A percentile compares a stretch with the other conserved stretches of the same genome.
These are phyloP conservation scores for Macrotyloma uniflorum DNA, from an alignment of 306 rosid genomes.

Conservation along the genomic window DNA sequence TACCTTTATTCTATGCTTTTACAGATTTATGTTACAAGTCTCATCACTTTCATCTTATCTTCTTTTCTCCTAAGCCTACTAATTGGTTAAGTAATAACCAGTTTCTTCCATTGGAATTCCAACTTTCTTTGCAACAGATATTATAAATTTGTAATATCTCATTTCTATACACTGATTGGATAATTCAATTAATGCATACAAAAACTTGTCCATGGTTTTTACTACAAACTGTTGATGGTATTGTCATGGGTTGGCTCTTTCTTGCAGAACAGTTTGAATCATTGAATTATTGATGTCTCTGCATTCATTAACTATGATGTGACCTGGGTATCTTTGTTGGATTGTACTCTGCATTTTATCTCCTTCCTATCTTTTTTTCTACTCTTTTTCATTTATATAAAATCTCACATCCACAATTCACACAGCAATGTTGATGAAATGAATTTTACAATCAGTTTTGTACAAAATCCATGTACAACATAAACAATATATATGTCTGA, in stretches of 20 bases:
- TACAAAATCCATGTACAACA: not conserved
- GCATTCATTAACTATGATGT: not conserved
- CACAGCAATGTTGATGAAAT: not conserved
- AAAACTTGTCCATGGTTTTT: not conserved
- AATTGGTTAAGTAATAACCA: not conserved
- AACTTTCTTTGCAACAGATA: not conserved
- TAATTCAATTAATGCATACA: slow-evolving; percentile 18
- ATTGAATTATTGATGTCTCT: slow-evolving; percentile 14
- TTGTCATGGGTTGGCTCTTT: not conserved
- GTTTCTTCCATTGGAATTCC: not conserved
- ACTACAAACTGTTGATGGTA: slow-evolving; percentile 26
- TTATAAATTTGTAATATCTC: not conserved
- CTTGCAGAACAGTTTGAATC: not conserved
- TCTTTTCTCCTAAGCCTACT: not conserved
- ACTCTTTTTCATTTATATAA: not conserved
- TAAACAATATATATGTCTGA: not conserved
- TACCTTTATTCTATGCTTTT: not conserved
- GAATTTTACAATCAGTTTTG: not conserved
- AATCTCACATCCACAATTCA: not conserved
- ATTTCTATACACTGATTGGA: not conserved
- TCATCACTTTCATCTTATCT: slow-evolving; percentile 34
- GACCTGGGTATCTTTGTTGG: slow-evolving; percentile 30
- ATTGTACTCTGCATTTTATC: slow-evolving; percentile 6
- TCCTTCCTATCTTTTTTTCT: slow-evolving; percentile 14
- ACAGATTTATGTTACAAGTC: not conserved